Conservation (phyloP, 2,329 filamentous ascomycete species). For the Sodiomyces alkalinus region DNA sequence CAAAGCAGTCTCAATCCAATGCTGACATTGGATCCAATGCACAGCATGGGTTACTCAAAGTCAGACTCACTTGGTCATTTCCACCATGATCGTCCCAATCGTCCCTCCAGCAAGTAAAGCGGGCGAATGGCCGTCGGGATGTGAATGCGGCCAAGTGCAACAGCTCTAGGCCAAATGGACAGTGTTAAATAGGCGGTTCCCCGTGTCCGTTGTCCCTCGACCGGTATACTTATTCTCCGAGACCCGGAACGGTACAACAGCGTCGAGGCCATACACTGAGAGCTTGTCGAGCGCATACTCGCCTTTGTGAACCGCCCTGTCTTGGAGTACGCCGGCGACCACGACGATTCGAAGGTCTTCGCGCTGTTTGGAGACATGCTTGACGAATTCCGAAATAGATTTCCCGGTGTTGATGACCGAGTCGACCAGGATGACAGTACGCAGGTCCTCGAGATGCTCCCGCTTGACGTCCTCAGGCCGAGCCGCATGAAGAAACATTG, state of each 20-base stretch:
- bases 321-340: conserved; percentile 39
- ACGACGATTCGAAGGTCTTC: conserved; percentile 37
- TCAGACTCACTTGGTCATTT: no score
- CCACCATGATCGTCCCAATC: no score
- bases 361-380: no score
- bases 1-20: no score
- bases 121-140: no score
- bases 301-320: conserved; percentile 9
- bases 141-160: no score
- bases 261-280: conserved; percentile 14
- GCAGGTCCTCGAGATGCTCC: conserved; percentile 21
- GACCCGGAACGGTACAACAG: conserved; percentile 34
- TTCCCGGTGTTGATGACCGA: conserved; percentile 44
- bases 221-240: conserved; percentile 43
- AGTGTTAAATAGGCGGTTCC: conserved; percentile 44
- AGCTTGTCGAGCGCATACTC: conserved; percentile 7
- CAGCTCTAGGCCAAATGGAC: conserved; percentile 21
- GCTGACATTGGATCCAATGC: no score
- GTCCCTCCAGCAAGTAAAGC: no score
- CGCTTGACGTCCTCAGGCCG: conserved; percentile 22
- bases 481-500: conserved; percentile 33
- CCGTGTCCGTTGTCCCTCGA: conserved; percentile 37
- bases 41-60: no score
- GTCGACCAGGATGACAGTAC: conserved; percentile 38
- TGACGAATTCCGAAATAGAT: conserved; percentile 31